Conservation (phyloP, 2,329 filamentous ascomycete species). For the Celoporthe dispersa region DNA sequence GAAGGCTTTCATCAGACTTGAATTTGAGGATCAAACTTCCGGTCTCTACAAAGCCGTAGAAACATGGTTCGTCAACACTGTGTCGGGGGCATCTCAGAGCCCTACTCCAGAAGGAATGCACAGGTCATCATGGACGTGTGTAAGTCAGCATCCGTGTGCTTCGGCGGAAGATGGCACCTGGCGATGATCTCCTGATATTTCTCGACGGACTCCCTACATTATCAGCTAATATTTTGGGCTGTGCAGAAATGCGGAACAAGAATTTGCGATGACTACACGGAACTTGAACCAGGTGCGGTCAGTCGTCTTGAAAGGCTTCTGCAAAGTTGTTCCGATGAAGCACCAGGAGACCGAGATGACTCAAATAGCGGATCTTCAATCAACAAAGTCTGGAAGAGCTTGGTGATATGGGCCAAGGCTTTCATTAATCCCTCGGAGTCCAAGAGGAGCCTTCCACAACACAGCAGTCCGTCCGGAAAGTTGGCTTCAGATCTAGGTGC, state of each 20-base stretch:
- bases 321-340: neutral
- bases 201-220: neutral
- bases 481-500: slow-evolving; percentile 1
- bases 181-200: too few relatives aligned
- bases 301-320: neutral
- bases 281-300: slow-evolving; percentile 14
- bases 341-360: too few relatives aligned
- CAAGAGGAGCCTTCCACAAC: neutral
- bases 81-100: neutral
- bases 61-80: neutral
- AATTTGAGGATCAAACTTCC: neutral
- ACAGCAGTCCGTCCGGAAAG: neutral
- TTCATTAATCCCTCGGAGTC: neutral
- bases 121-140: slow-evolving; percentile 20
- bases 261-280: slow-evolving; percentile 21
- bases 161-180: too few relatives aligned
- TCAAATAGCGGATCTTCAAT: neutral
- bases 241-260: slow-evolving; percentile 16
- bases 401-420: neutral
- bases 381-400: neutral
- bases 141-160: neutral
- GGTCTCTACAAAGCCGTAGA: neutral
- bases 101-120: neutral
- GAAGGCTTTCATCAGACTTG: neutral
- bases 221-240: neutral